These are phyloP conservation scores for Coniochaeta ligniaria DNA, from an alignment of 2,329 filamentous ascomycete species.

Conservation along the genomic window DNA sequence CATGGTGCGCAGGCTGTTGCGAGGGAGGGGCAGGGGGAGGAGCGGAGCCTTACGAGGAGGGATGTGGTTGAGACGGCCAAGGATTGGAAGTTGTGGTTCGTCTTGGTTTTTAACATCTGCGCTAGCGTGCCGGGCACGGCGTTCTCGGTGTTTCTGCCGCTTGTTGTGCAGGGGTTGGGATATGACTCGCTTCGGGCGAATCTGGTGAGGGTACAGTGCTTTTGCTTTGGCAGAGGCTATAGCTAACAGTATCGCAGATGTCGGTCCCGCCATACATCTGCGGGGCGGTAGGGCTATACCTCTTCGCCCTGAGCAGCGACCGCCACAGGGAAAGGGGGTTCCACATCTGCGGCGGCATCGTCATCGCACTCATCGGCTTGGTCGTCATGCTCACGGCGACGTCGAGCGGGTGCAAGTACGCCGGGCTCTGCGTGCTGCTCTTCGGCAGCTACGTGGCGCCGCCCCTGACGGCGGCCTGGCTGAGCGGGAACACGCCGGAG, in stretches of 20 bases:
- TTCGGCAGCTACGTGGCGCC: constrained; percentile 22
- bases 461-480: constrained; percentile 24
- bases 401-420: constrained; percentile 15
- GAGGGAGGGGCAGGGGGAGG: constrained; percentile 9
- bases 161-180: constrained; percentile 23
- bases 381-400: constrained; percentile 10
- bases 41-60: constrained; percentile 14
- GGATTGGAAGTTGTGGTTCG: constrained; percentile 29
- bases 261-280: constrained; percentile 24
- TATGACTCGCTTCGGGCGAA: constrained; percentile 17
- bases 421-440: constrained; percentile 21
- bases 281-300: constrained; percentile 19
- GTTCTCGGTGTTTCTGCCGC: constrained; percentile 24
- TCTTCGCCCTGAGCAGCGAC: constrained; percentile 22
- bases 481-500: constrained; percentile 22
- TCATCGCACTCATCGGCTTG: constrained; percentile 16
- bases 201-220: constrained; percentile 8
- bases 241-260: constrained; percentile 11
- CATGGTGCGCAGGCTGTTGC: constrained; percentile 23
- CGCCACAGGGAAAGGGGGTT: constrained; percentile 19
- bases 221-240: neutral
- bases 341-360: constrained; percentile 21
- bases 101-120: constrained; percentile 23
- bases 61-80: constrained; percentile 23
- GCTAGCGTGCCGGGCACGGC: constrained; percentile 22